Conservation (phyloP, 805 yeast genomes). For the Scheffersomyces ergatensis region DNA sequence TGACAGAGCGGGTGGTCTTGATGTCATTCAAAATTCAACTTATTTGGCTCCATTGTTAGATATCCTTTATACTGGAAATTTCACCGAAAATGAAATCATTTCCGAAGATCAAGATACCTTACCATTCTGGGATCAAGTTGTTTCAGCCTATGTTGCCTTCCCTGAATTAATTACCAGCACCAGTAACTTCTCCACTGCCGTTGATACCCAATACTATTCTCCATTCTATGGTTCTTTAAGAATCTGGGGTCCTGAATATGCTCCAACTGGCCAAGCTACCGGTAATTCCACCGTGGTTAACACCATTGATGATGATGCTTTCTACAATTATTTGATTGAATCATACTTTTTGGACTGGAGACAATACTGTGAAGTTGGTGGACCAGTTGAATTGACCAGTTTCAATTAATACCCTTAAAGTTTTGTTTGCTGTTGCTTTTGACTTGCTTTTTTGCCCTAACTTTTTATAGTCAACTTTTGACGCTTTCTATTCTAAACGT, state of each 20-base stretch:
- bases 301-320: conserved; percentile 24
- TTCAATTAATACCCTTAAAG: too few species aligned
- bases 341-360: conserved; percentile 36
- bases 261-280: conserved; percentile 29
- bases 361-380: conserved; percentile 25
- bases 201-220: conserved; percentile 38
- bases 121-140: conserved; percentile 46
- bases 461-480: too few species aligned
- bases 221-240: conserved; percentile 42
- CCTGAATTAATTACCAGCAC: conserved; percentile 32
- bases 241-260: conserved; percentile 34
- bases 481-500: too few species aligned
- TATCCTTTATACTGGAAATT: conserved; percentile 33
- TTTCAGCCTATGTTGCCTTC: conserved; percentile 31
- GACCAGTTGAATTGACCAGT: conserved; percentile 5
- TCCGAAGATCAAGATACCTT: conserved; percentile 26
- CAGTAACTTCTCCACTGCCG: conserved; percentile 28
- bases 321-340: conserved; percentile 28
- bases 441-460: too few species aligned
- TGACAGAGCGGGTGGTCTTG: conserved; percentile 32
- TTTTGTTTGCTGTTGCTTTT: too few species aligned
- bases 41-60: conserved; percentile 24
- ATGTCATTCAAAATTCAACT: conserved; percentile 21
- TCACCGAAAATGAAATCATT: conserved; percentile 13
- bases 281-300: conserved; percentile 38